A percentile compares a stretch with the other conserved stretches of the same genome.
phyloP scores from a whole-genome alignment of 1,139 yeast species.

The Yamadazyma dendronema region DNA sequence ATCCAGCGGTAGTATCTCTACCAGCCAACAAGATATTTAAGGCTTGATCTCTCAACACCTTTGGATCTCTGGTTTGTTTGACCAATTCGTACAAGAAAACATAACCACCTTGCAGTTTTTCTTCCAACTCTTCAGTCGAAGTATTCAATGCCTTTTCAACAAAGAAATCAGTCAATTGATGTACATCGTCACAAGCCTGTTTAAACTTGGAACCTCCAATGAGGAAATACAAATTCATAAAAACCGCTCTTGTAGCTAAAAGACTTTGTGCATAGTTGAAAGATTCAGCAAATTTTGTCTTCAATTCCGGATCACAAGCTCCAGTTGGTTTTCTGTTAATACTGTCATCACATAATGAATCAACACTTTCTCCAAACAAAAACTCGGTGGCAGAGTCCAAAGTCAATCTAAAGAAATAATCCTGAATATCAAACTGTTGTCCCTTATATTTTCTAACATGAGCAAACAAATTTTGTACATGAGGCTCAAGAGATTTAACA shows the following conservation, averaged over 20 bases:
- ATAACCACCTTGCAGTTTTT: conserved; percentile 32
- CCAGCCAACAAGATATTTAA: conserved; percentile 45
- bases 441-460: conserved; percentile 27
- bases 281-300: conserved; percentile 23
- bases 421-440: conserved; percentile 32
- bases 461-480: conserved; percentile 35
- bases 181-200: conserved; percentile 8
- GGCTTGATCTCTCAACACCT: conserved; percentile 39
- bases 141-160: conserved; percentile 21
- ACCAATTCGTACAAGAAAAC: conserved; percentile 42
- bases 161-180: conserved; percentile 18
- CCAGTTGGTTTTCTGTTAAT: conserved; percentile 24
- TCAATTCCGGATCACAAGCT: conserved; percentile 12
- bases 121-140: conserved; percentile 31
- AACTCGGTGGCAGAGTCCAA: conserved; percentile 54
- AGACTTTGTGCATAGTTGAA: conserved; percentile 21
- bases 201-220: conserved; percentile 9
- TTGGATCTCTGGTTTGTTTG: conserved; percentile 41
- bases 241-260: conserved; percentile 25
- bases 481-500: conserved; percentile 44
- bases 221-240: conserved; percentile 27
- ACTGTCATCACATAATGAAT: conserved; percentile 32
- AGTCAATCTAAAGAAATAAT: conserved; percentile 39
- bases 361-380: conserved; percentile 49
- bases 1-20: conserved; percentile 46